Conservation (phyloP, 2,329 filamentous ascomycete genomes). For the Stemphylium beticola region DNA sequence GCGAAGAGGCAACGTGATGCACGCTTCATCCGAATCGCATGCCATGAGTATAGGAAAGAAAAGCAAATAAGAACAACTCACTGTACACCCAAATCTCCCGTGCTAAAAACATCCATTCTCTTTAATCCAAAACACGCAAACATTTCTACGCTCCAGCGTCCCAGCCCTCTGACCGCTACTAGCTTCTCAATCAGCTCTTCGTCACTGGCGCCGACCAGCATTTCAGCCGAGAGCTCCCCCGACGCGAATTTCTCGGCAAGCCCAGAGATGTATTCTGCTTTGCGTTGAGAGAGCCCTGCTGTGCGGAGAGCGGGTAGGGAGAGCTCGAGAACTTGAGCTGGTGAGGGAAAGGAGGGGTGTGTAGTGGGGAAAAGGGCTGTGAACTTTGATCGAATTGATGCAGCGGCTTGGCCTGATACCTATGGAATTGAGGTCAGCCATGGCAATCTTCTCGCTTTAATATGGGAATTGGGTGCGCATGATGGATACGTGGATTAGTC, state of each 20-base stretch:
- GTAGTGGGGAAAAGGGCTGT: slow-evolving; percentile 59
- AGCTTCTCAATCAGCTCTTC: slow-evolving; percentile 84
- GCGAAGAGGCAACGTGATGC: neutral
- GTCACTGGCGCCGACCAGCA: slow-evolving; percentile 80
- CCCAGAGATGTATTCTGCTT: slow-evolving; percentile 92
- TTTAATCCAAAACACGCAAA: slow-evolving; percentile 97
- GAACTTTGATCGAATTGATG: slow-evolving; percentile 78
- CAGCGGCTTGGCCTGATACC: slow-evolving; percentile 89
- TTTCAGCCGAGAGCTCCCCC: slow-evolving; percentile 75
- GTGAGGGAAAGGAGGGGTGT: slow-evolving; percentile 69
- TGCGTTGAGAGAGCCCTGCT: slow-evolving; percentile 89
- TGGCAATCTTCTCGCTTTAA: no score
- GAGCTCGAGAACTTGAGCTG: slow-evolving; percentile 70
- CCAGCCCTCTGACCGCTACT: slow-evolving; percentile 84
- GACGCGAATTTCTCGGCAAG: slow-evolving; percentile 79
- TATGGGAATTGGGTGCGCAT: no score
- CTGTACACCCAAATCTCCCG: slow-evolving; percentile 92
- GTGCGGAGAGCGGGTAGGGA: slow-evolving; percentile 72
- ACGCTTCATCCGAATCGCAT: neutral
- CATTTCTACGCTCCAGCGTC: slow-evolving; percentile 87
- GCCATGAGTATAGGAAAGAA: neutral
- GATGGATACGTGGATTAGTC: no score
- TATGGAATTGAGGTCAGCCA: slow-evolving; percentile 8
- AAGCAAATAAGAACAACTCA: slow-evolving; percentile 47
- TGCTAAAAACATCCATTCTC: slow-evolving; percentile 89